phyloP scores from a whole-genome alignment of 2,329 filamentous ascomycete species.

The Ophiostoma novo-ulmi region DNA sequence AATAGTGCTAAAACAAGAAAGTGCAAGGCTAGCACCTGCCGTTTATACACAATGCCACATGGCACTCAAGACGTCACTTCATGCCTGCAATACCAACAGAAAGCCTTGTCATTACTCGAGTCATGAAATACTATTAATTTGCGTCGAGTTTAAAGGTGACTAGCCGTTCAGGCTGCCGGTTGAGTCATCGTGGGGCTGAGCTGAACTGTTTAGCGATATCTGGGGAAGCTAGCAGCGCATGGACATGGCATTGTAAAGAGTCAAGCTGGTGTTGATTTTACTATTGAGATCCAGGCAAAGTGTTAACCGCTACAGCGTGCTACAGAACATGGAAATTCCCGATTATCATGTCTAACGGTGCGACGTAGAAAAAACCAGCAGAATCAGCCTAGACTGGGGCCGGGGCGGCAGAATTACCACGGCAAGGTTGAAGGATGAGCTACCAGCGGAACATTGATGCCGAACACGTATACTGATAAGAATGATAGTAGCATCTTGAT shows the following conservation, averaged over 20 bases:
- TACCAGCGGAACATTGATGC: neutral
- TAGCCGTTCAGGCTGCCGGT: neutral
- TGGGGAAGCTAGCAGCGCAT: neutral
- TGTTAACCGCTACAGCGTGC: neutral
- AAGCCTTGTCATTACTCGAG: neutral
- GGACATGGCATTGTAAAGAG: neutral
- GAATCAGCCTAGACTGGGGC: neutral
- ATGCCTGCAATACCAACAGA: neutral
- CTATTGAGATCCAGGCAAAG: neutral
- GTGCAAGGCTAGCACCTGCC: neutral
- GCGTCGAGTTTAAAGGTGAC: neutral
- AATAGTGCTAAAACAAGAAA: neutral
- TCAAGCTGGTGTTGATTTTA: neutral
- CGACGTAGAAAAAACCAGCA: slow-evolving; percentile 2
- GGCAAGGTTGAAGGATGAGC: neutral
- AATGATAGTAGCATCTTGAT: neutral
- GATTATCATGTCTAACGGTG: neutral
- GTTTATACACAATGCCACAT: neutral
- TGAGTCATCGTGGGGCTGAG: slow-evolving; percentile 3
- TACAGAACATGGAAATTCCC: neutral
- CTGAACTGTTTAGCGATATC: neutral
- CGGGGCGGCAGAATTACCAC: neutral
- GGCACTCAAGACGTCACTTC: neutral
- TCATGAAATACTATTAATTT: neutral
- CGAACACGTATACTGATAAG: neutral